phyloP scores from a whole-genome alignment of 2,329 filamentous ascomycete genomes.

The Cordyceps sp. region DNA sequence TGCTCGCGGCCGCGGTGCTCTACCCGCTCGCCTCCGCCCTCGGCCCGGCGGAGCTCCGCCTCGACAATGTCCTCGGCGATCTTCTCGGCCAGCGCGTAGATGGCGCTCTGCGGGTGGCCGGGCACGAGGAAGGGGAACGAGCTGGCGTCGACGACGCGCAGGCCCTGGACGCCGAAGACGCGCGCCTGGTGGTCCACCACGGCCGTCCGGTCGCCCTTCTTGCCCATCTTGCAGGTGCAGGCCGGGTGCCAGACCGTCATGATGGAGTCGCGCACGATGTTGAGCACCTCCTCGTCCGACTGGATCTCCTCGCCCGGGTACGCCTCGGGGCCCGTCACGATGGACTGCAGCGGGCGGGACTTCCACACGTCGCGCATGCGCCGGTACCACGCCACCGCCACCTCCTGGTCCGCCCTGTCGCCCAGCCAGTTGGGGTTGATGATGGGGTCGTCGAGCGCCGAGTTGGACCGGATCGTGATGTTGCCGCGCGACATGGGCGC shows the following conservation, averaged over 20 bases:
- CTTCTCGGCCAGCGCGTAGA: conserved; percentile 1
- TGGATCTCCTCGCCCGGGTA: conserved; percentile 2
- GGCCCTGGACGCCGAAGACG: background rate
- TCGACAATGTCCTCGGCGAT: background rate
- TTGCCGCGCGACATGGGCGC: conserved; percentile 20
- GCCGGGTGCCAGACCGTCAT: conserved; percentile 35
- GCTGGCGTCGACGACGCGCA: conserved; percentile 1
- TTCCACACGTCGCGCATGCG: conserved; percentile 18
- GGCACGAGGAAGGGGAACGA: background rate
- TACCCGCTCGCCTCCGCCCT: too few species aligned
- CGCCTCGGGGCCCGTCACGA: background rate
- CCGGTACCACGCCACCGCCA: conserved; percentile 24
- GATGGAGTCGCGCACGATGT: conserved; percentile 16
- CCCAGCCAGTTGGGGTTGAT: conserved; percentile 28
- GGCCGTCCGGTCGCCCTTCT: conserved; percentile 20
- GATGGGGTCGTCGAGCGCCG: conserved; percentile 17
- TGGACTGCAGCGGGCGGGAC: background rate
- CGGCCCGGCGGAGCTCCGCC: too few species aligned
- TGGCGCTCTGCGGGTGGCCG: conserved; percentile 1
- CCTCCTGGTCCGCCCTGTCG: conserved; percentile 21
- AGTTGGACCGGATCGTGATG: conserved; percentile 18
- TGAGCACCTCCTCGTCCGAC: conserved; percentile 6
- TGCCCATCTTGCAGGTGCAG: conserved; percentile 33
- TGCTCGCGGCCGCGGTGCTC: too few species aligned
- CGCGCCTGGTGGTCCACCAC: background rate